Evolutionary conservation across 352 stramenopile species (phyloP), one percentile per base, ranked within the genome.

Genomic region (Pythium phragmitis): DNA sequence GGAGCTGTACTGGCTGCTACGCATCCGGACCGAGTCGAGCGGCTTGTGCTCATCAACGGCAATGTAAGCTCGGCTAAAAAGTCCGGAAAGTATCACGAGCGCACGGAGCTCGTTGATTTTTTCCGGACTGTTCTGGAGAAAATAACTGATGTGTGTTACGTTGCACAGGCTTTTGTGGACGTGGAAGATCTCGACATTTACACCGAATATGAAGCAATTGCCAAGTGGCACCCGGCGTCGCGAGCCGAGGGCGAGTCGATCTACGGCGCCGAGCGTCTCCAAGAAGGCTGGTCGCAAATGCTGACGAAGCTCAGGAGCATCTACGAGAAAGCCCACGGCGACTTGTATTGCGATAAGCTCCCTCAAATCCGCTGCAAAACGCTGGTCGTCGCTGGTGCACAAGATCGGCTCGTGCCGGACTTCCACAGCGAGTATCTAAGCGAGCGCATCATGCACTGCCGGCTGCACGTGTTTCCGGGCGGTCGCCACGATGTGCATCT

Each of bases 381-480:
- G 57, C 77, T 94, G 21, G 83, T 92, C 49, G 73, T 94, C 19
- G 63, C 77, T 4, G 82, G 83, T 19, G 80, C 55, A 43, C 75
- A 79, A 36, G 81, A 94, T 62, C 79, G 80, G 19, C 69, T 90
- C 16, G 77, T 94, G 42, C 76, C 82, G 17, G 60, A 68, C 12
- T 91, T 84, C 65, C 85, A 94, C 68, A 73, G 80, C 46, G 83
- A 94, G 62, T 94, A 94, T 60, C 52, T 94, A 63, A 94, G 78
- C 73, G 86, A 94, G 63, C 86, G 86, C 60, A 92, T 94, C 72
- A 79, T 92, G 76, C 83, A 94, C 72, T 92, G 83, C 41, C 72
- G 79, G 30, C 63, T 91, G 19, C 76, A 90, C 49, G 63, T 89
- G 41, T 63, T 92, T 21, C 45, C 74, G 6, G 70, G 73, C 43